Evolutionary conservation across 208 protist species (phyloP), one percentile per base, ranked within the genome.

Genomic region (Leishmania arabica): DNA sequence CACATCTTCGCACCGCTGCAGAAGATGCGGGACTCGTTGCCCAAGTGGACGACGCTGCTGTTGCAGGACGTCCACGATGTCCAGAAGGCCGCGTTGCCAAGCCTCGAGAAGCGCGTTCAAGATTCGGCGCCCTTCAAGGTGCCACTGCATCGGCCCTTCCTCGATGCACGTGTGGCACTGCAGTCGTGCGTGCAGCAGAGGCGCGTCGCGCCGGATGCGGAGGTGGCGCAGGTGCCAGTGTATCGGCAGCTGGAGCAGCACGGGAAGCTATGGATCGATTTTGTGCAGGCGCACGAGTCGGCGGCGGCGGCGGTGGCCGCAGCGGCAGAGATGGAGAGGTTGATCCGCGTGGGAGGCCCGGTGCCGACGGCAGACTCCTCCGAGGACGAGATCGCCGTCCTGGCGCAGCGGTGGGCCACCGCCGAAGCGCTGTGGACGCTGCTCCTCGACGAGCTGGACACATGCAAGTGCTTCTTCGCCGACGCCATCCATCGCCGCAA

Each of bases 1-100:
- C 90, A 91, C 40, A 72, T 93, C 34, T 97, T 95, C 81, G 86
- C 92, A 1, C 89, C 88, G 11, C 71, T 95, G 19, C 87, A 95
- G 64, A 86, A 85, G 68, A 58, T 75, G 2, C 89, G 91, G 15
- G 69, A 60, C 2, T 77, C 90, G 68, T 78, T 95, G 75, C 92
- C 90, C 19, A 89, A 88, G 80, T 84, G 78, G 31, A 78, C 91
- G 15, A 86, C 90, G 60, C 85, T 93, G 47, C 75, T 97, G 21
- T 69, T 95, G 45, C 66, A 87, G 19, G 88, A 92, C 24, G 24
- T 93, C 21, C 89, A 90, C 69, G 24, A 27, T 51, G 66, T 93
- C 24, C 91, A 97, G 80, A 80, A 84, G 37, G 54, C 83, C 54
- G 42, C 62, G 24, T 82, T 97, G 49, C 88, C 89, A 2, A 65